Evolutionary conservation across 495 filamentous ascomycete genomes (phyloP).

Genomic region (Aspergillus sclerotiicarbonarius): DNA sequence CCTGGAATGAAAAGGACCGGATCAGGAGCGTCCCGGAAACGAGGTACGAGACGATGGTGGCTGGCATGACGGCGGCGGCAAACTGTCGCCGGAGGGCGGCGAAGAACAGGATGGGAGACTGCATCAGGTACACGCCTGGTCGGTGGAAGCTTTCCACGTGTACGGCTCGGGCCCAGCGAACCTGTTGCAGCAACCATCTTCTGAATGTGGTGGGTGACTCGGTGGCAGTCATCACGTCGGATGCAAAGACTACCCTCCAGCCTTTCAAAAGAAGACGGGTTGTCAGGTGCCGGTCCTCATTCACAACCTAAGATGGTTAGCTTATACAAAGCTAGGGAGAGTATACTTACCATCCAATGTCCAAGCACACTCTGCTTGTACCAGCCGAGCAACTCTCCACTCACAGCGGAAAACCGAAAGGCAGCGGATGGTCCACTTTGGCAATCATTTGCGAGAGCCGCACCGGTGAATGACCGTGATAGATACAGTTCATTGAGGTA

Average conservation of each 20-base stretch:
- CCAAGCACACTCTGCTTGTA: constrained; percentile 32
- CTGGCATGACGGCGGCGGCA: constrained; percentile 26
- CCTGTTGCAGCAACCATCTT: constrained; percentile 35
- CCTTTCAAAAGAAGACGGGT: constrained; percentile 33
- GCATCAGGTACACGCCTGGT: constrained; percentile 31
- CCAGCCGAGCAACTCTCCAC: constrained; percentile 29
- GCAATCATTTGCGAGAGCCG: constrained; percentile 31
- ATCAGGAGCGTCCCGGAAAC: constrained; percentile 26
- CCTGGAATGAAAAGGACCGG: constrained; percentile 26
- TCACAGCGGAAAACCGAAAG: constrained; percentile 27
- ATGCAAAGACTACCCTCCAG: constrained; percentile 34
- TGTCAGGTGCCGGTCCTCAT: constrained; percentile 35
- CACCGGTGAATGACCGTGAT: constrained; percentile 23
- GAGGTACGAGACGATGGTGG: constrained; percentile 29
- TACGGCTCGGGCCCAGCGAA: constrained; percentile 33
- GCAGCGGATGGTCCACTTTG: constrained; percentile 33
- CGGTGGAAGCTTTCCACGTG: constrained; percentile 38
- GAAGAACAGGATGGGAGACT: constrained; percentile 32
- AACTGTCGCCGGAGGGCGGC: constrained; percentile 31
- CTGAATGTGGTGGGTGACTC: constrained; percentile 32
- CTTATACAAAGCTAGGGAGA: neutral
- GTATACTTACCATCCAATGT: constrained; percentile 23
- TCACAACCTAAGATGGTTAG: constrained; percentile 21
- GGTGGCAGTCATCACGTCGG: constrained; percentile 31
- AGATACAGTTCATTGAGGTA: constrained; percentile 36